Evolutionary conservation across 1,284 basidiomycete genomes (phyloP).

Genomic region (Ceratobasidium sp.): DNA sequence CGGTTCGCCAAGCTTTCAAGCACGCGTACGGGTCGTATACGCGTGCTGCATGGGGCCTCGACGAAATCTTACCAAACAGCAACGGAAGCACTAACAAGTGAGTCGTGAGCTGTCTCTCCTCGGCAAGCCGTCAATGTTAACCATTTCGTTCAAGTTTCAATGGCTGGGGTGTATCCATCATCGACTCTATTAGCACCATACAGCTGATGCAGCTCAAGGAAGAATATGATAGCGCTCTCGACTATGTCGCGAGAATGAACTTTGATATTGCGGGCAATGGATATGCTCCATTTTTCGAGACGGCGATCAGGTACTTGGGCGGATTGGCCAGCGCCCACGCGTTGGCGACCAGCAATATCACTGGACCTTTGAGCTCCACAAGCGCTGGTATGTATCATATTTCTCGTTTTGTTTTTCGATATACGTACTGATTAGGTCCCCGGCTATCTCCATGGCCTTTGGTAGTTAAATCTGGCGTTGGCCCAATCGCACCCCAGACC

Average conservation of each 20-base stretch:
- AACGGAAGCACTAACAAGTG: slow-evolving; percentile 61
- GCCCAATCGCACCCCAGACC: neutral
- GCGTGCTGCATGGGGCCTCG: slow-evolving; percentile 60
- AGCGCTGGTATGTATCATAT: slow-evolving; percentile 3
- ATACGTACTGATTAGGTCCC: slow-evolving; percentile 4
- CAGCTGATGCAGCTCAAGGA: slow-evolving; percentile 83
- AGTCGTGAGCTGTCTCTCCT: slow-evolving; percentile 43
- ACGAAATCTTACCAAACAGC: slow-evolving; percentile 66
- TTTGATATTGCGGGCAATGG: slow-evolving; percentile 57
- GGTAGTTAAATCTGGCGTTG: neutral
- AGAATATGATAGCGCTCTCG: slow-evolving; percentile 77
- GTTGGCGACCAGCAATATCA: slow-evolving; percentile 55
- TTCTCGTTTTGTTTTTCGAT: neutral
- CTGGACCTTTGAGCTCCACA: slow-evolving; percentile 4
- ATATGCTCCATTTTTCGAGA: slow-evolving; percentile 78
- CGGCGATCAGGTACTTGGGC: slow-evolving; percentile 86
- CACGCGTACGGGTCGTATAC: slow-evolving; percentile 72
- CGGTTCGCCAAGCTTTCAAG: slow-evolving; percentile 65
- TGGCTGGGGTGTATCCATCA: slow-evolving; percentile 85
- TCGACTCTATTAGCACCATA: slow-evolving; percentile 89
- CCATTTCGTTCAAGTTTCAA: slow-evolving; percentile 62
- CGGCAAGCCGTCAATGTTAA: neutral
- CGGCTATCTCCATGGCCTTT: neutral
- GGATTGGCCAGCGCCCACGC: slow-evolving; percentile 85
- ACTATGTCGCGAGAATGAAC: slow-evolving; percentile 70